Conservation (phyloP, 2,329 filamentous ascomycete genomes). For the Xylaria sp. region DNA sequence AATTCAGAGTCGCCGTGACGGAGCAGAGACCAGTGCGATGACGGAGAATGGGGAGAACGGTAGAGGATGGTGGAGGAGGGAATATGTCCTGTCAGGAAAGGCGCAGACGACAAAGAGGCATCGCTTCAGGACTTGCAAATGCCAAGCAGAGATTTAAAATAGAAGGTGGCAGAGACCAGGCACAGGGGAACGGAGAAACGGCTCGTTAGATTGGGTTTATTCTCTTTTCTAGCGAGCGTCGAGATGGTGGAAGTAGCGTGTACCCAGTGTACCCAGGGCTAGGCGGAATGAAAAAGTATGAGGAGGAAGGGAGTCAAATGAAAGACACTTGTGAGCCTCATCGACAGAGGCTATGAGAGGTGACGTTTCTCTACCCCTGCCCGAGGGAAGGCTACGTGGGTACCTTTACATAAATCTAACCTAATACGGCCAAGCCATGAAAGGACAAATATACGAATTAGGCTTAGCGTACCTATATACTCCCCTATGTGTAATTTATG, state of each 20-base stretch:
- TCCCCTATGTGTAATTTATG: too few relatives aligned
- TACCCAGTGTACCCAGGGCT: too few relatives aligned
- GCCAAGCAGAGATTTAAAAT: background rate
- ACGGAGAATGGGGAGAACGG: background rate
- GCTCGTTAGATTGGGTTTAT: background rate
- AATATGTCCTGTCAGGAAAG: constrained; percentile 33
- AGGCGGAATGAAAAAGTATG: background rate
- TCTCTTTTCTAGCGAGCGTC: background rate
- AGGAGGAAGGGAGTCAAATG: background rate
- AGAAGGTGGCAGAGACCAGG: background rate
- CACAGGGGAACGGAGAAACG: background rate
- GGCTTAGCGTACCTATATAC: too few relatives aligned
- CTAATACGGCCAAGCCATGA: constrained; percentile 4
- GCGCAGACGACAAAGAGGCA: constrained; percentile 36
- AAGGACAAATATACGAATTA: background rate
- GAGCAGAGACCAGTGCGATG: constrained; percentile 1
- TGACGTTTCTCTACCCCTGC: constrained; percentile 1
- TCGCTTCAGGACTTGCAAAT: constrained; percentile 31
- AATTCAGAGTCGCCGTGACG: background rate
- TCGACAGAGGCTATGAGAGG: background rate
- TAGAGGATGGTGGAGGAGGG: constrained; percentile 11
- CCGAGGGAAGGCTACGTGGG: too few relatives aligned
- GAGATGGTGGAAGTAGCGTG: background rate
- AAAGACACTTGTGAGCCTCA: background rate
- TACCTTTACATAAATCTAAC: background rate